Evolutionary conservation across 495 filamentous ascomycete genomes (phyloP).

Genomic region (Aspergillus indologenus): DNA sequence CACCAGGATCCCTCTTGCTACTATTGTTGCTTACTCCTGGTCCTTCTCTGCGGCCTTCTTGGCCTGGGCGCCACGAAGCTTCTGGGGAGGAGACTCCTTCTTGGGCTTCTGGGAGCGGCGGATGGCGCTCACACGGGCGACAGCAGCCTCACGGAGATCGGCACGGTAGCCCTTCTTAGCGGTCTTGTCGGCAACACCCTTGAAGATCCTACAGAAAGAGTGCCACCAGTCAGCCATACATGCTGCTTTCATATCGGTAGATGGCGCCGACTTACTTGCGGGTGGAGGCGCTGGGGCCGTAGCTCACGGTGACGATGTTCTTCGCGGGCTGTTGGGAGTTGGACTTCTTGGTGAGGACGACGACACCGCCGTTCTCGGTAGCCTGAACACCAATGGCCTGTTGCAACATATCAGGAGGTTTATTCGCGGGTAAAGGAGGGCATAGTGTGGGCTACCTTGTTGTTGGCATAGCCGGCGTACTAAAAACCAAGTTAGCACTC

Average conservation of each 20-base stretch:
- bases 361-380: constrained; percentile 66
- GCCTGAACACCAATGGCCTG: constrained; percentile 78
- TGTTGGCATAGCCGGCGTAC: constrained; percentile 88
- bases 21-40: constrained; percentile 36
- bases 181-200: constrained; percentile 70
- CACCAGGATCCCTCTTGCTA: constrained; percentile 7
- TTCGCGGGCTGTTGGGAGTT: constrained; percentile 66
- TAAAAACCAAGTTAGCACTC: constrained; percentile 28
- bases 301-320: constrained; percentile 59
- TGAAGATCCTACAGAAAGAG: constrained; percentile 67
- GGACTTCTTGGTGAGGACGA: constrained; percentile 79
- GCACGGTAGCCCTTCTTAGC: constrained; percentile 81
- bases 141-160: constrained; percentile 81
- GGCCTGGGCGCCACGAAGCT: constrained; percentile 79
- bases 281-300: constrained; percentile 62
- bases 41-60: constrained; percentile 64
- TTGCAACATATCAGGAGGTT: constrained; percentile 17
- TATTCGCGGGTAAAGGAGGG: not conserved
- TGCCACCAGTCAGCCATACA: constrained; percentile 20
- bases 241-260: not conserved
- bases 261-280: constrained; percentile 64
- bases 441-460: constrained; percentile 65
- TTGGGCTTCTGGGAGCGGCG: constrained; percentile 70
- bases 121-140: constrained; percentile 85
- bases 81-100: constrained; percentile 70